A percentile compares a stretch with the other conserved stretches of the same genome.
phyloP scores from a whole-genome alignment of 2,329 filamentous ascomycete genomes.

The Calonectria hongkongensis region DNA sequence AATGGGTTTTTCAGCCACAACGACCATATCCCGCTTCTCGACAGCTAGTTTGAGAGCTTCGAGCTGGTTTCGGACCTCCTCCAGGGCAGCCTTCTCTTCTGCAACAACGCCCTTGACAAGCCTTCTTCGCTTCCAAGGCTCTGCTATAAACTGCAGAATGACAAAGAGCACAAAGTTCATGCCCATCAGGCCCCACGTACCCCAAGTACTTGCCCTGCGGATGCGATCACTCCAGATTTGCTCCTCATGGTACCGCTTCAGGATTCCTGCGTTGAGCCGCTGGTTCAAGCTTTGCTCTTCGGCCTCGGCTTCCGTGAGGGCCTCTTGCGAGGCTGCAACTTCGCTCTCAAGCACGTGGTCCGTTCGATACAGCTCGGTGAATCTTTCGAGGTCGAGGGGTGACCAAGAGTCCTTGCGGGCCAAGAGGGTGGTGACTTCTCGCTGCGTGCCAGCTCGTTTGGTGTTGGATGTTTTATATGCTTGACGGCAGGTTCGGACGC shows the following conservation, averaged over 20 bases:
- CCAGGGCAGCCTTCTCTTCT: slow-evolving; percentile 78
- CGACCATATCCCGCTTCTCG: slow-evolving; percentile 52
- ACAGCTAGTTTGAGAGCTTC: slow-evolving; percentile 57
- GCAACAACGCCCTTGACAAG: slow-evolving; percentile 90
- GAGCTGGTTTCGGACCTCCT: slow-evolving; percentile 68
- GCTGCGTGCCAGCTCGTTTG: slow-evolving; percentile 90
- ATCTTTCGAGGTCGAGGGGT: slow-evolving; percentile 90
- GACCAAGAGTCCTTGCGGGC: slow-evolving; percentile 96
- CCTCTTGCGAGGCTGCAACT: slow-evolving; percentile 82
- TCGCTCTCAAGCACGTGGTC: slow-evolving; percentile 95
- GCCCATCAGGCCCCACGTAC: slow-evolving; percentile 98
- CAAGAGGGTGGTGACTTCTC: slow-evolving; percentile 94
- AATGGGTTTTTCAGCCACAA: slow-evolving; percentile 37
- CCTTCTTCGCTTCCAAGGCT: slow-evolving; percentile 90
- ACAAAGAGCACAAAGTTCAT: slow-evolving; percentile 94
- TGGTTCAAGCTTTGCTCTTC: slow-evolving; percentile 86
- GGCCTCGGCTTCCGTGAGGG: slow-evolving; percentile 84
- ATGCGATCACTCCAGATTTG: slow-evolving; percentile 99
- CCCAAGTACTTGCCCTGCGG: slow-evolving; percentile 96
- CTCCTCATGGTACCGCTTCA: slow-evolving; percentile 97
- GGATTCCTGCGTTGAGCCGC: slow-evolving; percentile 86
- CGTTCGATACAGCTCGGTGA: slow-evolving; percentile 92
- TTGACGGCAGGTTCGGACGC: slow-evolving; percentile 82
- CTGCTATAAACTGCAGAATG: slow-evolving; percentile 89
- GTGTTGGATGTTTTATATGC: slow-evolving; percentile 89